A percentile compares a stretch with the other conserved stretches of the same genome.
Evolutionary conservation across 441 rosid genomes (phyloP).

Genomic region (Euphorbia corollata): DNA sequence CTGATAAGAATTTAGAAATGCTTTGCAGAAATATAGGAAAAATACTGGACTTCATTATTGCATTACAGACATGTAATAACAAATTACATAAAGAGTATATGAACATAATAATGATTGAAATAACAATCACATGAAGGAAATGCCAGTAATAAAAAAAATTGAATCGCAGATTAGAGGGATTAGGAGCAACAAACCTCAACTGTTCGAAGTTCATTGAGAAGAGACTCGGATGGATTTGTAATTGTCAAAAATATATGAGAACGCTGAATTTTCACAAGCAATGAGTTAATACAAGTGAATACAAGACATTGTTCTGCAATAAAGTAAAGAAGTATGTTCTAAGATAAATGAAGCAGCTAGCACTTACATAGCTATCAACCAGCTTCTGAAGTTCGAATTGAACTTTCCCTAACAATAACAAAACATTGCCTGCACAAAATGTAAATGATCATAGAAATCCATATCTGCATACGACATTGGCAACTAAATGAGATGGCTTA

Average conservation of each 20-base stretch:
- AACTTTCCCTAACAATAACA: conserved; percentile 67
- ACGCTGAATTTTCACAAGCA: conserved; percentile 52
- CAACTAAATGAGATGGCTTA: neutral
- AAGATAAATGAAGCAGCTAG: conserved; percentile 8
- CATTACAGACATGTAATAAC: neutral
- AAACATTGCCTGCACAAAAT: conserved; percentile 53
- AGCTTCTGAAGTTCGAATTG: conserved; percentile 85
- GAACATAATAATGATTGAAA: neutral
- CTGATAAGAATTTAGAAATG: neutral
- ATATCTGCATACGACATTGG: neutral
- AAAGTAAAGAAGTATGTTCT: conserved; percentile 9
- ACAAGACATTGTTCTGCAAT: neutral
- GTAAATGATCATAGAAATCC: conserved; percentile 15
- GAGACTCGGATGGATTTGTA: conserved; percentile 85
- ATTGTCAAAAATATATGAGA: conserved; percentile 72
- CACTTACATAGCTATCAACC: conserved; percentile 88
- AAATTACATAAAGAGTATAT: neutral
- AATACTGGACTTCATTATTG: neutral
- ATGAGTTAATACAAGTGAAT: conserved; percentile 16
- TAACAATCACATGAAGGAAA: neutral
- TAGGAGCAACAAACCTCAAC: conserved; percentile 68
- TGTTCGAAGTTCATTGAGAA: conserved; percentile 82
- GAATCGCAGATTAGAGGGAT: conserved; percentile 13
- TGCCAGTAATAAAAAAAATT: conserved; percentile 4
- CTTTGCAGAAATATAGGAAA: neutral